These are phyloP conservation scores for Bipolaris cookei DNA, from an alignment of 2,329 filamentous ascomycete genomes.

Conservation along the genomic window DNA sequence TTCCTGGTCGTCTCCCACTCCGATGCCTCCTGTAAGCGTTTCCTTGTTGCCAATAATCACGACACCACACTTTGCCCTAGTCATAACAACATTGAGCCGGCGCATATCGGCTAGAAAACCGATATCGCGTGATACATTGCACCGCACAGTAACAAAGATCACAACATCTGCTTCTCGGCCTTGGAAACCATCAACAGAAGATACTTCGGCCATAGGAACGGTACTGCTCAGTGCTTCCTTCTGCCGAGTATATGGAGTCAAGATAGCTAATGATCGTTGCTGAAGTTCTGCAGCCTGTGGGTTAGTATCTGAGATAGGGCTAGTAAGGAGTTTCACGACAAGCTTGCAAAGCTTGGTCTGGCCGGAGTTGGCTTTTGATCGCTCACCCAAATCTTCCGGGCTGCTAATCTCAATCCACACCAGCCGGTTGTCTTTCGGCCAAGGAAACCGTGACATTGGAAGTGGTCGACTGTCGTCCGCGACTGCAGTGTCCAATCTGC, in stretches of 20 bases:
- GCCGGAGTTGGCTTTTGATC: conserved; percentile 51
- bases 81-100: conserved; percentile 53
- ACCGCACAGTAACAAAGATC: conserved; percentile 53
- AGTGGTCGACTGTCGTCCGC: conserved; percentile 27
- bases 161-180: conserved; percentile 54
- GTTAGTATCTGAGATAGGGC: not conserved
- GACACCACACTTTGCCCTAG: conserved; percentile 47
- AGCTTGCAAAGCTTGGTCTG: conserved; percentile 48
- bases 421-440: conserved; percentile 28
- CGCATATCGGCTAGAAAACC: conserved; percentile 53
- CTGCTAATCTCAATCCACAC: conserved; percentile 49
- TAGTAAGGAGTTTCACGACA: conserved; percentile 43
- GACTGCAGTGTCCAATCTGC: conserved; percentile 47
- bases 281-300: conserved; percentile 1
- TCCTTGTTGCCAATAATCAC: conserved; percentile 34
- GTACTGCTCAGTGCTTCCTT: conserved; percentile 39
- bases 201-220: conserved; percentile 39
- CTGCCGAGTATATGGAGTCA: conserved; percentile 53
- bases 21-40: conserved; percentile 37
- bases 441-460: conserved; percentile 29
- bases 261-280: conserved; percentile 43
- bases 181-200: conserved; percentile 55
- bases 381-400: conserved; percentile 48
- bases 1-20: conserved; percentile 22
- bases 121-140: conserved; percentile 49